Percentiles rank a stretch among this genome's conserved stretches.
Conservation (phyloP, 2,329 filamentous ascomycete species). For the Knufia fluminis region DNA sequence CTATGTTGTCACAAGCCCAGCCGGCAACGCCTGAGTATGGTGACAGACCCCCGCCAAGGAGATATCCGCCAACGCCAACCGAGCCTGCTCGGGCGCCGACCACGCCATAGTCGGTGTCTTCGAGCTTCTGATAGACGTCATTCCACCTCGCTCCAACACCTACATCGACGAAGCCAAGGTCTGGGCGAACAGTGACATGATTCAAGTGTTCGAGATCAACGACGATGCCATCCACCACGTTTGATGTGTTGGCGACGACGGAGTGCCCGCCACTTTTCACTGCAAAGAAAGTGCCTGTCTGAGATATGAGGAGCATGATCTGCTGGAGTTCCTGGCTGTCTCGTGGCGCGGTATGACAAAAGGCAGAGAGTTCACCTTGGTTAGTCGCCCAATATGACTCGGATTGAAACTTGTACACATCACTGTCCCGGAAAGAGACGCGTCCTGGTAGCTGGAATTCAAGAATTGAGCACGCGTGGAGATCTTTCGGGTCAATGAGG, state of each 20-base stretch:
- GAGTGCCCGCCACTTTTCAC: constrained; percentile 10
- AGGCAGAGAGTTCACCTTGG: background rate
- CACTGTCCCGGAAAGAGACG: background rate
- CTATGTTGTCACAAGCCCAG: constrained; percentile 30
- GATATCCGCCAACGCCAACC: constrained; percentile 31
- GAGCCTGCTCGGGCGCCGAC: constrained; percentile 28
- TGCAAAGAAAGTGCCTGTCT: background rate
- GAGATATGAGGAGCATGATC: background rate
- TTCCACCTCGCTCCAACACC: constrained; percentile 26
- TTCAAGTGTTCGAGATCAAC: constrained; percentile 24
- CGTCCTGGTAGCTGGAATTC: background rate
- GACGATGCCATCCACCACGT: constrained; percentile 27
- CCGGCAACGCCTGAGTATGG: constrained; percentile 29
- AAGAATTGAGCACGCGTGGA: background rate
- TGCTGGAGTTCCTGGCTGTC: background rate
- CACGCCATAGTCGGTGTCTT: constrained; percentile 18
- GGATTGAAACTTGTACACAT: background rate
- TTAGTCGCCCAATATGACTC: constrained; percentile 1
- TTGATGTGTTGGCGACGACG: constrained; percentile 24
- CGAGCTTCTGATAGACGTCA: constrained; percentile 25
- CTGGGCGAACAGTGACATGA: constrained; percentile 18
- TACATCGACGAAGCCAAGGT: constrained; percentile 21
- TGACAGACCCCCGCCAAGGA: constrained; percentile 30
- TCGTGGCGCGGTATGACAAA: background rate
- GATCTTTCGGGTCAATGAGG: background rate